Percentiles rank a stretch among this genome's conserved stretches.
Evolutionary conservation across 257 asterid species (phyloP).

Genomic region (Solanum verrucosum): DNA sequence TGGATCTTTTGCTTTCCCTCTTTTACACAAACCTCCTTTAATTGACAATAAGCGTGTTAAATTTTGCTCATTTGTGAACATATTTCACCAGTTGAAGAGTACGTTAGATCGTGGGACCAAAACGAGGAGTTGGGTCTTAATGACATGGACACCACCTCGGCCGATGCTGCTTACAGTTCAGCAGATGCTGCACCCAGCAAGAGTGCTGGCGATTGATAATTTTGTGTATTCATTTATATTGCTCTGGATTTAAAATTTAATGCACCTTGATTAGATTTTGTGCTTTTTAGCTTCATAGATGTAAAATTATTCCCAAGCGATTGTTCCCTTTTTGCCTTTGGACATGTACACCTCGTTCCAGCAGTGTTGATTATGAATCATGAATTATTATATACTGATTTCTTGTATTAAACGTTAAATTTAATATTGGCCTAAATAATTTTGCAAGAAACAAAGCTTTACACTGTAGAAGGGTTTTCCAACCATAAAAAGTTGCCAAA

Average conservation of each 20-base stretch:
- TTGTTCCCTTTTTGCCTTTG: neutral
- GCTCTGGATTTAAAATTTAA: neutral
- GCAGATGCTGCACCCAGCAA: neutral
- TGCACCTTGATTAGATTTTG: neutral
- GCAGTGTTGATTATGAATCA: neutral
- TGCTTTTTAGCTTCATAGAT: neutral
- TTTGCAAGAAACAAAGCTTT: too few species aligned
- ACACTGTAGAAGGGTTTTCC: too few species aligned
- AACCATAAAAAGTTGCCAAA: too few species aligned
- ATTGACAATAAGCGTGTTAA: neutral
- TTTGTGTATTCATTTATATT: neutral
- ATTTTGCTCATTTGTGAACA: neutral
- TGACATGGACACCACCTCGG: conserved; percentile 87
- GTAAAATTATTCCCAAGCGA: neutral
- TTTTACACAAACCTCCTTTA: neutral
- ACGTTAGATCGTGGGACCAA: conserved; percentile 92
- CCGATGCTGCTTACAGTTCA: conserved; percentile 50
- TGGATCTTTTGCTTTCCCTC: neutral
- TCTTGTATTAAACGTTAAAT: too few species aligned
- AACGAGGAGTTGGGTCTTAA: conserved; percentile 92
- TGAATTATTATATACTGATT: neutral
- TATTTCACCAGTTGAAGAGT: conserved; percentile 47
- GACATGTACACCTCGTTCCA: neutral
- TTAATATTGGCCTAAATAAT: too few species aligned
- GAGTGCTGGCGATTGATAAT: neutral